Base-by-base conservation (phyloP, 2,329 filamentous ascomycete genomes). In the Fonsecaea erecta region DNA sequence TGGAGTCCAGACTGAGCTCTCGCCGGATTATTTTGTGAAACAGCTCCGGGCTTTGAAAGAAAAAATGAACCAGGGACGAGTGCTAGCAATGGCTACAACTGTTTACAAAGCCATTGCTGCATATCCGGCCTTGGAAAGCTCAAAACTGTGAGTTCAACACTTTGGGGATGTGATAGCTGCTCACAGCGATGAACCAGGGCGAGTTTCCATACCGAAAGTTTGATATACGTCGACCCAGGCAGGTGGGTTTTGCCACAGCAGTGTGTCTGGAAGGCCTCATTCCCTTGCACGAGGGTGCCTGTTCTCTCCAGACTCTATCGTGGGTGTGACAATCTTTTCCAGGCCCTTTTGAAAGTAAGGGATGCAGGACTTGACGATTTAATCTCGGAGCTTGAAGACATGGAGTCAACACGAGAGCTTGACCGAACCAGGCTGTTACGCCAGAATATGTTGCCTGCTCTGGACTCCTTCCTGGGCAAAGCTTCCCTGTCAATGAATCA, bases 281-380 rank as follows among this genome's bases (percentile, higher is more conserved):
- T 63, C 30, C 53, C 53, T 9, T 63, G 61, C 54, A 63, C 54
- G 40, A 63, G 52, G 26, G 28, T 40, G 40, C 40, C 37, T 34
- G 61, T 63, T 35, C 61, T 63, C 46, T 63, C 61, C 53, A 46
- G 34, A 54, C 35, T 63, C 54, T 63, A 63, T 63, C 54, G 54
- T 8, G 54, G 40, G 21, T 59, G 61, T 59, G 14, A 60, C 6
- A 21, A 21, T 24, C 55, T 63, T 40, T 63, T 63, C 46, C 54
- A 60, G 48, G 34, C 24, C 24, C 46, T 51, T 3, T 60, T 63
- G 61, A 43, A 43, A 37, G 46, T 63, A 43, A 63, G 55, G 40
- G 32, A 63, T 37, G 54, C 61, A 52, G 61, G 54, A 52, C 53
- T 63, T 40, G 61, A 60, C 30, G 61, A 58, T 52, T 60, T 63